These are phyloP conservation scores for Penstemon davidsonii DNA, from an alignment of 257 asterid genomes.

Conservation along the genomic window DNA sequence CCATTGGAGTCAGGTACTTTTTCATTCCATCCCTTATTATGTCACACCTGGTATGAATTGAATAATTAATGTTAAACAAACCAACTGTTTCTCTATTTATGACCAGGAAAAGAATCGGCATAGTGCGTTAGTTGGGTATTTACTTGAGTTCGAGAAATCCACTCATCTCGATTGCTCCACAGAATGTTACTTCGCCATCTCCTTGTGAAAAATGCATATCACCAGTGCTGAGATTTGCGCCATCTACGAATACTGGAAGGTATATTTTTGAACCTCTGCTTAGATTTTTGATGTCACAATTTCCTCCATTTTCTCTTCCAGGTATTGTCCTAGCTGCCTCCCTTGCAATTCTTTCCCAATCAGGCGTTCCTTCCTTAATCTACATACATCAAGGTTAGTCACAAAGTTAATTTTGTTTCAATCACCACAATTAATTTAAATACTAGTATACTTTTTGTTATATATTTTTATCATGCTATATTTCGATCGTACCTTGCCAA, in stretches of 20 bases:
- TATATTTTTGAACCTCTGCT: conserved; percentile 91
- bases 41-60: conserved; percentile 56
- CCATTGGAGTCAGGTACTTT: conserved; percentile 97
- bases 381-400: conserved; percentile 28
- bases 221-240: conserved; percentile 95
- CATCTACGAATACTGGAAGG: conserved; percentile 95
- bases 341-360: conserved; percentile 80
- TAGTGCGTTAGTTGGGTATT: conserved; percentile 20
- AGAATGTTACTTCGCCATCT: conserved; percentile 91
- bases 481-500: conserved; percentile 71
- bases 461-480: neutral
- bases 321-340: conserved; percentile 97
- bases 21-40: conserved; percentile 91
- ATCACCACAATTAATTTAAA: neutral
- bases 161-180: conserved; percentile 98
- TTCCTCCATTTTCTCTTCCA: conserved; percentile 96
- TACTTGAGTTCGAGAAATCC: conserved; percentile 99
- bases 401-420: neutral
- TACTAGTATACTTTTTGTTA: neutral
- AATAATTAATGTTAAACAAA: neutral
- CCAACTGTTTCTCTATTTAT: neutral
- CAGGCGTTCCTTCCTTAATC: conserved; percentile 75
- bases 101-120: neutral
- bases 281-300: conserved; percentile 90
- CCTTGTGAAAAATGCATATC: conserved; percentile 99